Evolutionary conservation across 1,284 basidiomycete genomes (phyloP).

Genomic region (Psilocybe mexicana): DNA sequence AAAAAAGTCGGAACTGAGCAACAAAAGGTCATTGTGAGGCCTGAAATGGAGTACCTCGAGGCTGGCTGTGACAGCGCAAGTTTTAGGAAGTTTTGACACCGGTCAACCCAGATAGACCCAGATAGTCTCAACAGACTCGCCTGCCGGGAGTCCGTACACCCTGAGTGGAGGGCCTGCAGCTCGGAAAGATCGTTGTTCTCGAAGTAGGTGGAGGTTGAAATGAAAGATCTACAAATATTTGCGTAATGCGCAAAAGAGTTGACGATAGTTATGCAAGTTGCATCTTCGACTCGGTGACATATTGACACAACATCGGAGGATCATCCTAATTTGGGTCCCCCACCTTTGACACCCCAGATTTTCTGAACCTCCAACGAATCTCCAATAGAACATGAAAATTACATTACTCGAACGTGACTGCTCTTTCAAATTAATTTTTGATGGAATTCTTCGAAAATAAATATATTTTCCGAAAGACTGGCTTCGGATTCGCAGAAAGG

Average conservation of each 20-base stretch:
- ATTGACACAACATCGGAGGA: not conserved
- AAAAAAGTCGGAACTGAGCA: too few relatives aligned
- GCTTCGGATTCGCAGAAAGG: not conserved
- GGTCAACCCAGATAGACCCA: not conserved
- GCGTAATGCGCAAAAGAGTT: too few relatives aligned
- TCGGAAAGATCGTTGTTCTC: not conserved
- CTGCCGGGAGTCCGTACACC: too few relatives aligned
- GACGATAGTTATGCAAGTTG: too few relatives aligned
- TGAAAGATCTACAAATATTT: not conserved
- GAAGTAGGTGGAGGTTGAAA: not conserved
- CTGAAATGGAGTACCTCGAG: not conserved
- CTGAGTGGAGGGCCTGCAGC: not conserved
- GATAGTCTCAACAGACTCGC: too few relatives aligned
- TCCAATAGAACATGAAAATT: too few relatives aligned
- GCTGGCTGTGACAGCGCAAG: not conserved
- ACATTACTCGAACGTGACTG: not conserved
- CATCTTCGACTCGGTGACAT: too few relatives aligned
- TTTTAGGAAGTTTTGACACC: not conserved
- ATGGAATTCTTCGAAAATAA: not conserved
- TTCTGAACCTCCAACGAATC: too few relatives aligned
- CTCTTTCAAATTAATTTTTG: not conserved
- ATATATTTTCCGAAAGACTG: too few relatives aligned
- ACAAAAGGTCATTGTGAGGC: too few relatives aligned
- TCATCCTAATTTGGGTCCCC: not conserved
- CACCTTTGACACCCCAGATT: too few relatives aligned